Evolutionary conservation across 192 early-diverging fungal genomes (phyloP), one percentile per base, ranked within the genome.

Genomic region (Coemansia aciculifera): DNA sequence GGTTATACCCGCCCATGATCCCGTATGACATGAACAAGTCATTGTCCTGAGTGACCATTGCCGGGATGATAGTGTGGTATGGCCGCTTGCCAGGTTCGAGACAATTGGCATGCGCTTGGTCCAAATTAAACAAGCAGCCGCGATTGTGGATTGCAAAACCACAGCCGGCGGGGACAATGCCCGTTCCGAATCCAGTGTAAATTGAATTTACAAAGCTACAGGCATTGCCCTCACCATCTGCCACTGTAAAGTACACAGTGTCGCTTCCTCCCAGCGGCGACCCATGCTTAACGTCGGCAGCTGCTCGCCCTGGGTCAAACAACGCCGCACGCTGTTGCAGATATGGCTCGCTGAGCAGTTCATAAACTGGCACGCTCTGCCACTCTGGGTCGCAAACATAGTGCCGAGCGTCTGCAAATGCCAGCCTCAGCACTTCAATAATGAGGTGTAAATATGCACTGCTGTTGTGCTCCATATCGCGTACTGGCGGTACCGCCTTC

Each of bases 41-140:
- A 59, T 62, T 39, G 24, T 34, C 64, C 37, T 36, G 44, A 2
- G 88, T 90, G 21, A 86, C 84, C 85, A 91, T 87, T 21, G 86
- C 86, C 3, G 88, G 89, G 44, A 93, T 90, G 51, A 93, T 92
- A 5, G 92, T 93, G 81, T 93, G 92, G 68, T 89, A 92, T 0
- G 92, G 89, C 8, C 92, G 79, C 72, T 93, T 93, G 17, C 60
- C 38, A 8, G 89, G 88, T 43, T 64, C 89, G 34, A 93, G 77
- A 29, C 84, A 74, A 67, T 93, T 93, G 7, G 90, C 82, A 71
- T 88, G 85, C 2, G 38, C 63, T 34, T 84, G 79, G 36, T 88
- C 84, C 44, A 92, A 62, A 23, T 83, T 70, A 74, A 93, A 93
- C 62, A 87, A 85, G 39, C 79, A 68, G 0, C 91, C 92, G 19